Evolutionary conservation across 768 basidiomycete species (phyloP).

Genomic region (Scleroderma citrinum): DNA sequence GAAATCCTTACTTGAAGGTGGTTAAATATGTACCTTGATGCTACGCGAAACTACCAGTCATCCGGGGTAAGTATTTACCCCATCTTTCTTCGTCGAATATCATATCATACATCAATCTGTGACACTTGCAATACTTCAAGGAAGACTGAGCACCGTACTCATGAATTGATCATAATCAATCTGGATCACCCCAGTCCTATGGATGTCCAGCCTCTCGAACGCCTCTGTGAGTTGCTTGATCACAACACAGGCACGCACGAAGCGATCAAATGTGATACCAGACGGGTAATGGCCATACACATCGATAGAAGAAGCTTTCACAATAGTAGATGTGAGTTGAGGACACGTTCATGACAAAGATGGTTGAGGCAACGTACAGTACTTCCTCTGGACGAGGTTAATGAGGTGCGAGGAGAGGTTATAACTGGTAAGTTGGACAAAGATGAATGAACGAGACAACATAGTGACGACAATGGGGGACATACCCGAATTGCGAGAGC

Average conservation of each 20-base stretch:
- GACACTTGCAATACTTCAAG: slow-evolving; percentile 22
- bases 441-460: not conserved
- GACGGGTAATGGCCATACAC: slow-evolving; percentile 31
- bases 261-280: slow-evolving; percentile 81
- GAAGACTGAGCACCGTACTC: slow-evolving; percentile 42
- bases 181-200: slow-evolving; percentile 50
- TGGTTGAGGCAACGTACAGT: slow-evolving; percentile 43
- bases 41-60: not conserved
- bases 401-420: slow-evolving; percentile 64
- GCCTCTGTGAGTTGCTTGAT: slow-evolving; percentile 72
- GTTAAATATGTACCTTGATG: not conserved
- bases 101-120: too few species aligned
- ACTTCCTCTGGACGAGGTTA: slow-evolving; percentile 68
- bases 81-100: too few species aligned
- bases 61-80: too few species aligned
- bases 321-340: slow-evolving; percentile 38
- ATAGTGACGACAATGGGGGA: not conserved
- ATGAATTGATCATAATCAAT: slow-evolving; percentile 53
- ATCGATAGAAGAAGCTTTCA: slow-evolving; percentile 45
- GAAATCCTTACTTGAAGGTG: not conserved
- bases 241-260: slow-evolving; percentile 80
- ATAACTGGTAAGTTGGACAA: slow-evolving; percentile 34
- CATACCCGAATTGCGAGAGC: slow-evolving; percentile 65
- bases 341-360: not conserved
- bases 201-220: slow-evolving; percentile 60